Conservation (phyloP, 2,329 filamentous ascomycete genomes). For the Sporothrix pseudoabietina region DNA sequence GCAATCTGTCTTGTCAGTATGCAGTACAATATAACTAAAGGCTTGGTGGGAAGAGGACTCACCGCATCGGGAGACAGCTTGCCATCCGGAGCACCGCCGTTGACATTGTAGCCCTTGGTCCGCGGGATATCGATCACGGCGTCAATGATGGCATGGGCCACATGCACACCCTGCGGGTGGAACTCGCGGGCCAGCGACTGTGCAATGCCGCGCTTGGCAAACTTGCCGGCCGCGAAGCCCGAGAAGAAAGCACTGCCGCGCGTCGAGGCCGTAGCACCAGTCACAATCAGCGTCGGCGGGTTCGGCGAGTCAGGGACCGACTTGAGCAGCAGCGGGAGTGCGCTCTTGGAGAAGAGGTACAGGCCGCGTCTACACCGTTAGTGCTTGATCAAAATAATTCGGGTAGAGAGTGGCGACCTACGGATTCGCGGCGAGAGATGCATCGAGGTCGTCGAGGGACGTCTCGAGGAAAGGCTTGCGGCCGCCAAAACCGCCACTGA, state of each 20-base stretch:
- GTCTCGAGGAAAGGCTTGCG: constrained; percentile 62
- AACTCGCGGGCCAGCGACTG: constrained; percentile 83
- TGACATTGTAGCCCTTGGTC: constrained; percentile 56
- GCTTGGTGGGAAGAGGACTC: background rate
- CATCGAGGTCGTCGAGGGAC: constrained; percentile 53
- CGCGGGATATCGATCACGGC: constrained; percentile 80
- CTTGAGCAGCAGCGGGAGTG: constrained; percentile 70
- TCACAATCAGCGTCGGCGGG: constrained; percentile 81
- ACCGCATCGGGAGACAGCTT: constrained; percentile 72
- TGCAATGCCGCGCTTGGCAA: constrained; percentile 71
- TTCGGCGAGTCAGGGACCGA: constrained; percentile 58
- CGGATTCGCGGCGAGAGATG: constrained; percentile 52
- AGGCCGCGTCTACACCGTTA: constrained; percentile 59
- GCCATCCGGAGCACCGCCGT: constrained; percentile 53
- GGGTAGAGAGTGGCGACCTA: constrained; percentile 41
- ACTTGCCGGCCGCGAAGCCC: constrained; percentile 77
- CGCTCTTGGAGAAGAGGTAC: constrained; percentile 73
- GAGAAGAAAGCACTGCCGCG: constrained; percentile 70
- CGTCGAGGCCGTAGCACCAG: constrained; percentile 79
- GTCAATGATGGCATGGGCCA: constrained; percentile 80
- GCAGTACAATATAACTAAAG: background rate
- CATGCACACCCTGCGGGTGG: constrained; percentile 79
- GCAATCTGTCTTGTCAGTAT: constrained; percentile 64
- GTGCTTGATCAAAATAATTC: background rate
- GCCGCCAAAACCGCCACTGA: constrained; percentile 52